Percentiles rank a stretch among this genome's conserved stretches.
phyloP scores from a whole-genome alignment of 2,329 filamentous ascomycete species.

The Chrysoporthe deuterocubensis region DNA sequence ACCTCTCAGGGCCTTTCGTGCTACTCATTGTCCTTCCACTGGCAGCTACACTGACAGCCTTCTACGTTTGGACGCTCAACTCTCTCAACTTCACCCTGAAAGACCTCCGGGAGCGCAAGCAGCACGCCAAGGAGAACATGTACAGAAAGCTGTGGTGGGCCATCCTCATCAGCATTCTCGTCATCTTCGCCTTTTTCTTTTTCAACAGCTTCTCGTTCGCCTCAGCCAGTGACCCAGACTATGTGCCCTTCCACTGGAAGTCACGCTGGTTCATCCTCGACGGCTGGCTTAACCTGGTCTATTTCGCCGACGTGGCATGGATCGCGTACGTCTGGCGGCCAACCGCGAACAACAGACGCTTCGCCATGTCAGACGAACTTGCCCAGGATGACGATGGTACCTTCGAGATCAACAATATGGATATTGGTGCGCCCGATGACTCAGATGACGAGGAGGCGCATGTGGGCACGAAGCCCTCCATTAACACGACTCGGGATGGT shows the following conservation, averaged over 20 bases:
- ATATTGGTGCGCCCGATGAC: slow-evolving; percentile 76
- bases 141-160: slow-evolving; percentile 99
- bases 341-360: slow-evolving; percentile 93
- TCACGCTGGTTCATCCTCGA: slow-evolving; percentile 96
- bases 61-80: slow-evolving; percentile 99
- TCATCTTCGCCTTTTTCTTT: slow-evolving; percentile 99
- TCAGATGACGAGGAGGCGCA: slow-evolving; percentile 63
- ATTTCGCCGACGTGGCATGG: slow-evolving; percentile 90
- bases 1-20: slow-evolving; percentile 72
- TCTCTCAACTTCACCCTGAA: slow-evolving; percentile 94
- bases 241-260: slow-evolving; percentile 96
- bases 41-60: slow-evolving; percentile 88
- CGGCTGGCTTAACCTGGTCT: slow-evolving; percentile 96
- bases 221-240: slow-evolving; percentile 80
- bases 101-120: slow-evolving; percentile 91
- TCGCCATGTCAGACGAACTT: slow-evolving; percentile 99
- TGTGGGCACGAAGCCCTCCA: slow-evolving; percentile 44
- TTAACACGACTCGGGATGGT: slow-evolving; percentile 27
- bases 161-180: slow-evolving; percentile 86
- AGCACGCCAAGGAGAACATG: slow-evolving; percentile 91
- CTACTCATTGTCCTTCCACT: slow-evolving; percentile 92
- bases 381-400: slow-evolving; percentile 88
- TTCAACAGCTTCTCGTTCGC: slow-evolving; percentile 97
- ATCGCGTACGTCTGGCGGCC: slow-evolving; percentile 96
- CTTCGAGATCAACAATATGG: slow-evolving; percentile 94